These are phyloP conservation scores for Rhodotorula sp. DNA, from an alignment of 1,284 basidiomycete species.

Conservation along the genomic window DNA sequence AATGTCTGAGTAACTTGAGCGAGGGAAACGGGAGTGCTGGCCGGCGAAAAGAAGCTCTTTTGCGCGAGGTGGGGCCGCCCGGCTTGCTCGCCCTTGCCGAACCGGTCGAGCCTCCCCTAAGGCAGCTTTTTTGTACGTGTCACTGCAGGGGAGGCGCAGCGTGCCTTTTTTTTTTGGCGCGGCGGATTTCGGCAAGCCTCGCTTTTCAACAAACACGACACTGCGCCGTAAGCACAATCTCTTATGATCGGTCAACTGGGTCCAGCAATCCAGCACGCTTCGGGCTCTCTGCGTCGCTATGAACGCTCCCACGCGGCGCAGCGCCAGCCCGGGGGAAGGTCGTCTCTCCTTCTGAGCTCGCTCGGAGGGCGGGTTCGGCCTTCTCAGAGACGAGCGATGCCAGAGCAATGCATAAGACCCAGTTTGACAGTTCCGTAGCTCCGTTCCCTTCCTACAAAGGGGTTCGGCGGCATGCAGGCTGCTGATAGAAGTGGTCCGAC, in stretches of 20 bases:
- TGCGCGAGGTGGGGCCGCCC: not conserved
- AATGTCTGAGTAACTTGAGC: not conserved
- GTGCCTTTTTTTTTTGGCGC: no score
- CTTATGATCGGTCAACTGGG: not conserved
- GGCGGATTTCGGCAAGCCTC: no score
- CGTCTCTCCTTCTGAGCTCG: not conserved
- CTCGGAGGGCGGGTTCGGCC: no score
- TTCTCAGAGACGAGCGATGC: not conserved
- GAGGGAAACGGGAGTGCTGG: not conserved
- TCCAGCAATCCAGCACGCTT: slow-evolving; percentile 1
- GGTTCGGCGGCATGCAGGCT: not conserved
- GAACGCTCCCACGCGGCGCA: not conserved
- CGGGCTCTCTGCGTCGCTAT: not conserved
- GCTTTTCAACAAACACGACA: no score
- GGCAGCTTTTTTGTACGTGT: no score
- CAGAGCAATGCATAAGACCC: slow-evolving; percentile 1
- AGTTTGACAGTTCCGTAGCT: slow-evolving; percentile 19
- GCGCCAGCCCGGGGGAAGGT: not conserved
- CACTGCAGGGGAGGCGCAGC: no score
- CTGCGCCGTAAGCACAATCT: not conserved
- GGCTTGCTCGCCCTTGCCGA: no score
- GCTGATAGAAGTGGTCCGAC: slow-evolving; percentile 18
- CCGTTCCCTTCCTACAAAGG: not conserved
- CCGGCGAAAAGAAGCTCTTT: not conserved
- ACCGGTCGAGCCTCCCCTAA: no score